These are phyloP conservation scores for Parietaria judaica DNA, from an alignment of 306 rosid species.

Conservation along the genomic window DNA sequence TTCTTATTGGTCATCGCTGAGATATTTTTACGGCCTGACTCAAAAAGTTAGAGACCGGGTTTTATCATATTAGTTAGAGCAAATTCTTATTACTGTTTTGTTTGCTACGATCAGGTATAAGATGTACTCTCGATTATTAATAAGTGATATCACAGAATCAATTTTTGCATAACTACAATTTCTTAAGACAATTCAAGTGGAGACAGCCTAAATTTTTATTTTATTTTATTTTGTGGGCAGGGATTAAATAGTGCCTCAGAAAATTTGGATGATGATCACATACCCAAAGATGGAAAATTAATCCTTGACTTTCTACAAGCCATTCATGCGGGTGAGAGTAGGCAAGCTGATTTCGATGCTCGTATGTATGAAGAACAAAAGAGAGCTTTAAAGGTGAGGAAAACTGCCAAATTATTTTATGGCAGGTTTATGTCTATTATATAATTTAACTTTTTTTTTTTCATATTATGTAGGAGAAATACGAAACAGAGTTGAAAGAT, in stretches of 20 bases:
- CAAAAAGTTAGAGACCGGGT: no score
- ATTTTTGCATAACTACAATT: no score
- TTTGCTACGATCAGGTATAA: no score
- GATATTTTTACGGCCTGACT: no score
- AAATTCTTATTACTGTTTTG: no score
- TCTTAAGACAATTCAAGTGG: not conserved
- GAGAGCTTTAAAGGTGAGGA: conserved; percentile 57
- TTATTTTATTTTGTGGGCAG: conserved; percentile 31
- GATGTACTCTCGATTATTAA: no score
- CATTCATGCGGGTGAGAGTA: conserved; percentile 81
- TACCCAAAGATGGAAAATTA: conserved; percentile 75
- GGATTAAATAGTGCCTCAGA: conserved; percentile 39
- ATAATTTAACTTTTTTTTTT: not conserved
- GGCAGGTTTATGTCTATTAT: not conserved
- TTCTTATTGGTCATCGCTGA: no score
- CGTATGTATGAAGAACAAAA: conserved; percentile 58
- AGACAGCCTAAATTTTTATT: conserved; percentile 21
- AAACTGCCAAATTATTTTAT: conserved; percentile 1
- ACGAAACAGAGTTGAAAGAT: conserved; percentile 78
- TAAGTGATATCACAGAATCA: no score
- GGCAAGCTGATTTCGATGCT: conserved; percentile 83
- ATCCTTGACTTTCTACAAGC: conserved; percentile 77
- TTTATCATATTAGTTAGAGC: no score
- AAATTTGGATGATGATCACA: conserved; percentile 49
- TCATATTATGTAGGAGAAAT: conserved; percentile 44